Evolutionary conservation across 2,329 filamentous ascomycete genomes (phyloP), one percentile per base, ranked within the genome.

Genomic region (Phyllosticta citribraziliensis): DNA sequence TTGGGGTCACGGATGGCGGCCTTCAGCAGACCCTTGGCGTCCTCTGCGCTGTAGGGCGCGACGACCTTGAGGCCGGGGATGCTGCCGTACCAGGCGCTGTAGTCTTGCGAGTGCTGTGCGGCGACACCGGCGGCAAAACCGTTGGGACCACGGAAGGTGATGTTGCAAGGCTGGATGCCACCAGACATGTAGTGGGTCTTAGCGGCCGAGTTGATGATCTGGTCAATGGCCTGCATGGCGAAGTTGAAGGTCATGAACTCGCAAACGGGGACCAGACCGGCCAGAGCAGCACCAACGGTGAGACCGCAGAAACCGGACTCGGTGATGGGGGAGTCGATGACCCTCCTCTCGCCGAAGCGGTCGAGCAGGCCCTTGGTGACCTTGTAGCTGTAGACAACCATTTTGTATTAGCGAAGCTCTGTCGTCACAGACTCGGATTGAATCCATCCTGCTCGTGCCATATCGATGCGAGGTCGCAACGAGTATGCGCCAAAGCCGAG

Each of bases 221-320:
- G 94, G 77, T 99, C 94, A 78, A 99, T 99, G 75, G 94, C 91
- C 82, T 99, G 94, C 94, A 99, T 99, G 77, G 94, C 93, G 75
- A 97, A 97, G 85, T 99, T 99, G 86, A 96, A 97, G 72, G 94
- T 99, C 94, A 99, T 99, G 84, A 99, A 99, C 82, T 99, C 94
- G 84, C 89, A 94, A 69, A 99, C 84, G 64, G 94, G 94, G 80
- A 95, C 88, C 69, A 99, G 84, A 67, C 94, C 94, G 74, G 91
- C 93, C 70, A 99, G 85, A 64, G 94, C 94, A 74, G 94, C 91
- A 78, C 94, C 94, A 66, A 97, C 88, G 59, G 93, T 93, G 65
- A 99, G 83, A 83, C 94, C 94, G 73, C 82, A 83, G 82, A 99
- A 99, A 70, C 94, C 94, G 70, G 88, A 92, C 80, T 99, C 94